Conservation (phyloP, 2,329 filamentous ascomycete species). For the Penicillium digitatum region DNA sequence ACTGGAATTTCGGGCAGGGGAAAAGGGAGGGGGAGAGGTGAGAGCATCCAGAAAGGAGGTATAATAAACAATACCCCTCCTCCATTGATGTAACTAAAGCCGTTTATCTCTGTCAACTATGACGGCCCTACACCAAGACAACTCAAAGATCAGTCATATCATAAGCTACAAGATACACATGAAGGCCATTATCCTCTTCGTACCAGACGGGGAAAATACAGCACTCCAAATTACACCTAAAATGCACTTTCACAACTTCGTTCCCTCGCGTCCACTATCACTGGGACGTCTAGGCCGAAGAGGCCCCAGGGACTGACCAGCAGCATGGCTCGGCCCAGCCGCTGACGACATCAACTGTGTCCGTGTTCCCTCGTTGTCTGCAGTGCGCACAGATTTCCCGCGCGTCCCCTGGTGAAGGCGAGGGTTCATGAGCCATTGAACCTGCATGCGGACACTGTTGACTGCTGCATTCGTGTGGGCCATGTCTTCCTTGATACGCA, state of each 20-base stretch:
- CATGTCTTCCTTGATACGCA: conserved; percentile 60
- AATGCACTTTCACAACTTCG: conserved; percentile 28
- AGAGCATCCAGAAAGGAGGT: no score
- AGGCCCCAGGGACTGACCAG: conserved; percentile 21
- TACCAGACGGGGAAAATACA: background rate
- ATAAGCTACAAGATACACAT: background rate
- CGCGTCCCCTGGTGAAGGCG: conserved; percentile 47
- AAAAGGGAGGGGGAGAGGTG: no score
- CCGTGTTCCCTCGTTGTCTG: conserved; percentile 14
- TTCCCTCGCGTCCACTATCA: conserved; percentile 42
- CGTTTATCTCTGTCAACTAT: background rate
- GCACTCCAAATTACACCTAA: background rate
- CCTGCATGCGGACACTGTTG: conserved; percentile 56
- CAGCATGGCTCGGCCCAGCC: conserved; percentile 25
- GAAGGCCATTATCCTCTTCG: background rate
- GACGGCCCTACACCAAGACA: background rate
- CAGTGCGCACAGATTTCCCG: conserved; percentile 18
- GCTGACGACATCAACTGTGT: conserved; percentile 21
- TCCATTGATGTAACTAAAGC: background rate
- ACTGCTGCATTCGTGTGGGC: conserved; percentile 59
- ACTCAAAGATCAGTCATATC: conserved; percentile 2
- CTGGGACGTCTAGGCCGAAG: conserved; percentile 36
- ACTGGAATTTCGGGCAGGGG: no score
- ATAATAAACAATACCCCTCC: background rate
- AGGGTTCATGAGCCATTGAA: conserved; percentile 60